phyloP scores from a whole-genome alignment of 2,329 filamentous ascomycete genomes.

The Penicillium sp. region DNA sequence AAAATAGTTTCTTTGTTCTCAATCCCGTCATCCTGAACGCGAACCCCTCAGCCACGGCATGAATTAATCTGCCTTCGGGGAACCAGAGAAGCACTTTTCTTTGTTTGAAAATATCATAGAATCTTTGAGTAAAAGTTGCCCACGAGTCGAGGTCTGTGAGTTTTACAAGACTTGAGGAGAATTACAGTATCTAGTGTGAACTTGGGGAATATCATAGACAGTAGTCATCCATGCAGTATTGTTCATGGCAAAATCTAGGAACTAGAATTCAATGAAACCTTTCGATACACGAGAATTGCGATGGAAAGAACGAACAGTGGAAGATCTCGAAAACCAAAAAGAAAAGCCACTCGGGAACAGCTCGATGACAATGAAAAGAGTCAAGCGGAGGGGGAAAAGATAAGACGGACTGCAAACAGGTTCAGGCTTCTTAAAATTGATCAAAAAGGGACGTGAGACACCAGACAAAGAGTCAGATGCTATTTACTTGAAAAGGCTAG shows the following conservation, averaged over 20 bases:
- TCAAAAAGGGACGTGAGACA: not conserved
- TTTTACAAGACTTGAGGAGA: not conserved
- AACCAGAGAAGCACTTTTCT: not conserved
- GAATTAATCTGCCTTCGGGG: not conserved
- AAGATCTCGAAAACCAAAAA: not conserved
- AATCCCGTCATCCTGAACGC: not conserved
- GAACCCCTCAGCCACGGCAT: not conserved
- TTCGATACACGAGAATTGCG: not conserved
- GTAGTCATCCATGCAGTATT: not conserved
- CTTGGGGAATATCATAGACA: not conserved
- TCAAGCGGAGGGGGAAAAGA: not conserved
- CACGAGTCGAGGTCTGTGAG: not conserved
- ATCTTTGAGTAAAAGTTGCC: not conserved
- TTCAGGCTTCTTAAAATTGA: not conserved
- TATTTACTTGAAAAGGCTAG: not conserved
- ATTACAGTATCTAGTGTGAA: not conserved
- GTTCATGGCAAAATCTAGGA: not conserved
- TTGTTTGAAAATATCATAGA: not conserved
- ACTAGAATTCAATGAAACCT: not conserved
- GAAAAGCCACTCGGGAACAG: not conserved
- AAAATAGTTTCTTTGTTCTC: conserved; percentile 10
- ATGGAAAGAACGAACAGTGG: not conserved
- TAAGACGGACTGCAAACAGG: not conserved
- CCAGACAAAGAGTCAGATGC: not conserved
- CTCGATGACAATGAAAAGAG: not conserved